Base-by-base conservation (phyloP, 805 yeast species). In the Schwanniomyces occidentalis region DNA sequence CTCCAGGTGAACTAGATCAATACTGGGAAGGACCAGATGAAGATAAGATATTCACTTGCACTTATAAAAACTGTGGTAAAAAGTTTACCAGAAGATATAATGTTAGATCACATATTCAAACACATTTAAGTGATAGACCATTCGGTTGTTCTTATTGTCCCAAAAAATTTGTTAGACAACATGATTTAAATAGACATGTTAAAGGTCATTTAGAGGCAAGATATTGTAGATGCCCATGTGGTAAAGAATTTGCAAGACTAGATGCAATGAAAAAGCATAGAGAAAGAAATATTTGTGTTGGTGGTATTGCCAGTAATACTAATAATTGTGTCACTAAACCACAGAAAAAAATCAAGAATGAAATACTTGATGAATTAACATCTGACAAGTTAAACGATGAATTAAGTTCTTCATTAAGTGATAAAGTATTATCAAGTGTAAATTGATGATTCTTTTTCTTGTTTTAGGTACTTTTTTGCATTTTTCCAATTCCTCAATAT, bases 101-200 rank as follows among this genome's bases (percentile, higher is more conserved):
- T 52, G 87, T 88, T 8, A 70, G 98, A 42, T 87, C 96, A 0
- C 99, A 93, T 58, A 90, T 93, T 37, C 99, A 93, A 57, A 93
- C 99, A 0, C 99, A 93, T 68, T 63, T 93, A 32, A 82, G 91
- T 56, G 99, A 95, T 58, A 70, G 97, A 44, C 99, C 99, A 1
- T 91, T 87, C 61, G 66, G 73, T 0, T 93, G 99, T 63, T 67
- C 68, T 3, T 70, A 71, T 27, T 93, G 99, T 60, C 74, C 77
- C 4, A 86, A 90, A 48, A 76, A 86, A 24, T 93, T 93, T 65
- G 99, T 93, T 16, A 75, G 99, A 43, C 96, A 91, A 44, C 99
- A 93, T 55, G 99, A 93, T 61, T 69, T 93, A 48, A 77, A 87
- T 41, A 76, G 99, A 41, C 99, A 93, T 54, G 80, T 78, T 46